Conservation (phyloP, 768 basidiomycete genomes). For the Russula vinacea region DNA sequence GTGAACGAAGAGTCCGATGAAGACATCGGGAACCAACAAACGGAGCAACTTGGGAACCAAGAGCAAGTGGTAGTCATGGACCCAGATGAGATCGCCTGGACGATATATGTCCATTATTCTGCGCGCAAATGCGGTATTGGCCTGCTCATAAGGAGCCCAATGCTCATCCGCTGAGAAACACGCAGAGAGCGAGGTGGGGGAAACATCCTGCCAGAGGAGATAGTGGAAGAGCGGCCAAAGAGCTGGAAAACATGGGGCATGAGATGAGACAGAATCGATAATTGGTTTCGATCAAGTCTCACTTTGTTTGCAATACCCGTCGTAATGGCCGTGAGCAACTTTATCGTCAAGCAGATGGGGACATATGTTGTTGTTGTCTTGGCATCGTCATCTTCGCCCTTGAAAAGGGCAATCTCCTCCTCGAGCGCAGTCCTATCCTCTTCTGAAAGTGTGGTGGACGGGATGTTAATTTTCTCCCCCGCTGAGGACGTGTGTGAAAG, state of each 20-base stretch:
- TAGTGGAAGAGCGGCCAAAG: conserved; percentile 99
- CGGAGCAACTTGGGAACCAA: conserved; percentile 85
- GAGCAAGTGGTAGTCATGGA: conserved; percentile 94
- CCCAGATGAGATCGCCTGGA: conserved; percentile 76
- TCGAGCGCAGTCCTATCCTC: conserved; percentile 68
- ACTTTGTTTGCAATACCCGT: conserved; percentile 98
- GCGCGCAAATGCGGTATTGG: conserved; percentile 80
- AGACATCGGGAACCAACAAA: conserved; percentile 60
- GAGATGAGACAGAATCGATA: not conserved
- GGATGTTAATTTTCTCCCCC: conserved; percentile 41
- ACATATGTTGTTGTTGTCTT: conserved; percentile 68
- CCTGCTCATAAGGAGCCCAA: conserved; percentile 77
- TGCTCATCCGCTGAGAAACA: conserved; percentile 66
- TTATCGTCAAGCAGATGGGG: conserved; percentile 87
- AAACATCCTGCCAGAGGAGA: conserved; percentile 93
- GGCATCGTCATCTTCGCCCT: conserved; percentile 54
- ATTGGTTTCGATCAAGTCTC: conserved; percentile 33
- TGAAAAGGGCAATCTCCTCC: conserved; percentile 58
- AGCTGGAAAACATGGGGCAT: conserved; percentile 44
- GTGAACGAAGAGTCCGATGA: conserved; percentile 92
- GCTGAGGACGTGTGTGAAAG: conserved; percentile 19
- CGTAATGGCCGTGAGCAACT: conserved; percentile 90
- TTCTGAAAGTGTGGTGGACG: conserved; percentile 50
- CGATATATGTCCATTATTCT: conserved; percentile 70
- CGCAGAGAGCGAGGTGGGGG: conserved; percentile 72